Evolutionary conservation across 306 rosid species (phyloP).

Genomic region (Castanea mollissima): DNA sequence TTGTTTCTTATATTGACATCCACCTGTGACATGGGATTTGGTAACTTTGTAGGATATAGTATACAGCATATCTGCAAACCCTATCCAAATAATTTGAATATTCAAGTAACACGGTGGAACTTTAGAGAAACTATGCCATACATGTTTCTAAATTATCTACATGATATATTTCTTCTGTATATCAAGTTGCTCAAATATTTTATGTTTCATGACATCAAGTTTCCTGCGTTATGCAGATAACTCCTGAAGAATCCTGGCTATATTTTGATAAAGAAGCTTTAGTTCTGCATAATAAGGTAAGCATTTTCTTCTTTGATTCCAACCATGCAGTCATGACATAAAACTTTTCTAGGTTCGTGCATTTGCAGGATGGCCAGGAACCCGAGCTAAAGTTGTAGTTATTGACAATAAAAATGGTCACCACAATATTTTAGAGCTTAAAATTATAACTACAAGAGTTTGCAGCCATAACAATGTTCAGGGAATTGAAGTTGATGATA

Average conservation of each 20-base stretch:
- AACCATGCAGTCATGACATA: conserved; percentile 42
- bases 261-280: conserved; percentile 72
- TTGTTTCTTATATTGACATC: neutral
- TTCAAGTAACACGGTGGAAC: neutral
- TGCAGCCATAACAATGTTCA: conserved; percentile 29
- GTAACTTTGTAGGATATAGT: neutral
- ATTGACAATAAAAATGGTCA: conserved; percentile 49
- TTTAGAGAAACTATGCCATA: neutral
- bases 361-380: conserved; percentile 99
- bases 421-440: conserved; percentile 54
- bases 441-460: conserved; percentile 76
- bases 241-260: conserved; percentile 79
- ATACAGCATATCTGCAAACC: neutral
- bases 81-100: neutral
- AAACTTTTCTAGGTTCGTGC: conserved; percentile 83
- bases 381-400: conserved; percentile 62
- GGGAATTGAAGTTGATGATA: conserved; percentile 45
- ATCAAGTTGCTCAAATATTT: neutral
- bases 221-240: conserved; percentile 49
- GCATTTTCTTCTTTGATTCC: conserved; percentile 25
- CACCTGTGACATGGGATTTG: neutral
- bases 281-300: conserved; percentile 79
- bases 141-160: neutral
- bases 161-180: neutral
- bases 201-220: neutral